Evolutionary conservation across 768 basidiomycete species (phyloP).

Genomic region (Sporobolomyces phaffii): DNA sequence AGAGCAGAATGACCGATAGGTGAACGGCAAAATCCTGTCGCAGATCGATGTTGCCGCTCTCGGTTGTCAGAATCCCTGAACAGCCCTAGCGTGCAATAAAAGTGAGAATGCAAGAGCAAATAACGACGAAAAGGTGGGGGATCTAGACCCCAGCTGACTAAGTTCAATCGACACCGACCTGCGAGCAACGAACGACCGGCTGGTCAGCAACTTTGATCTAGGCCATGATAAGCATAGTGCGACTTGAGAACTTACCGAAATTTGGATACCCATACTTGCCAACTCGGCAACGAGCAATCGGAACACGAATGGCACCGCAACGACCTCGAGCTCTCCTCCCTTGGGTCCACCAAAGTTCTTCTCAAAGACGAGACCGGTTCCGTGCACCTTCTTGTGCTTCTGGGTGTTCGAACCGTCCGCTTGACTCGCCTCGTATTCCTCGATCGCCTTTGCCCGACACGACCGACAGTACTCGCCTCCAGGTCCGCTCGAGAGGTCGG

Average conservation of each 20-base stretch:
- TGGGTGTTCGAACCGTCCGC: slow-evolving; percentile 55
- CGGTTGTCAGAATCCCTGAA: no score
- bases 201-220: background rate
- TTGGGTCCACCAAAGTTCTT: slow-evolving; percentile 62
- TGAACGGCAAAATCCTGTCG: no score
- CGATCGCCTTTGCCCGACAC: slow-evolving; percentile 69
- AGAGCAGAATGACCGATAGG: no score
- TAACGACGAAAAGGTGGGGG: background rate
- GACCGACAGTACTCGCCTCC: slow-evolving; percentile 91
- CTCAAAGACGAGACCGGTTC: slow-evolving; percentile 47
- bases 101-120: background rate
- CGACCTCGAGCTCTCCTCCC: slow-evolving; percentile 83
- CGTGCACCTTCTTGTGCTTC: slow-evolving; percentile 57
- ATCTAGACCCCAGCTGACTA: background rate
- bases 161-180: slow-evolving; percentile 26
- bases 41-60: no score
- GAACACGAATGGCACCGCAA: slow-evolving; percentile 93
- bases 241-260: slow-evolving; percentile 75
- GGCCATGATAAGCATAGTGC: no score
- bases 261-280: slow-evolving; percentile 95
- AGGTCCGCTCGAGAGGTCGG: slow-evolving; percentile 56
- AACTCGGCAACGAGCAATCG: slow-evolving; percentile 89
- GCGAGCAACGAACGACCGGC: background rate
- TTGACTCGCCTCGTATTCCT: slow-evolving; percentile 59
- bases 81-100: background rate